A percentile compares a stretch with the other conserved stretches of the same genome.
phyloP scores from a whole-genome alignment of 1,284 basidiomycete genomes.

The Pseudozyma tsukubaensis region DNA sequence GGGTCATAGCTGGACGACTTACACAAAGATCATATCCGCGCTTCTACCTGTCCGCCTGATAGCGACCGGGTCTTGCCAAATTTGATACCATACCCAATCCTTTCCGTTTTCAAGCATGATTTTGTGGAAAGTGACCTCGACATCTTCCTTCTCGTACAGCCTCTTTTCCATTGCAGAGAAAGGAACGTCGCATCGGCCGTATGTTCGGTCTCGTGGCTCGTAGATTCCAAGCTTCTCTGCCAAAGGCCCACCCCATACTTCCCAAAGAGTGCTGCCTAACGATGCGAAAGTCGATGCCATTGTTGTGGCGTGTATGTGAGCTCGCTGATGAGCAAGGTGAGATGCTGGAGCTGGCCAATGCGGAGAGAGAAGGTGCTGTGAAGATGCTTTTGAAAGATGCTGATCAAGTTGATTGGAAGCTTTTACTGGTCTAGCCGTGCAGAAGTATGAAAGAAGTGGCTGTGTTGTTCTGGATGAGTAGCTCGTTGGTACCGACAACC shows the following conservation, averaged over 20 bases:
- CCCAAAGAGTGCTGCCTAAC: constrained; percentile 46
- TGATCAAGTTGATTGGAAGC: no score
- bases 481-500: constrained; percentile 22
- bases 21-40: constrained; percentile 63
- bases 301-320: background rate
- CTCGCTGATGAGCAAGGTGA: background rate
- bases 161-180: constrained; percentile 65
- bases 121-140: constrained; percentile 60
- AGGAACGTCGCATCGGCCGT: constrained; percentile 55
- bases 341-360: background rate
- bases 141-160: constrained; percentile 61
- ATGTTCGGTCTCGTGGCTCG: constrained; percentile 54
- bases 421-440: no score
- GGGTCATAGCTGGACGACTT: no score
- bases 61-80: constrained; percentile 62
- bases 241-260: constrained; percentile 58
- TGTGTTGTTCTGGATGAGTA: no score
- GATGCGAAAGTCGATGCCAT: constrained; percentile 6
- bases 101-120: constrained; percentile 61
- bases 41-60: constrained; percentile 49
- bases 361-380: no score
- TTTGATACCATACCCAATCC: constrained; percentile 67
- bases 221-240: constrained; percentile 43
- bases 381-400: no score
- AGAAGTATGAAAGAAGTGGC: no score